Conservation (phyloP, 805 yeast species). For the Cyberlindnera meyerae region DNA sequence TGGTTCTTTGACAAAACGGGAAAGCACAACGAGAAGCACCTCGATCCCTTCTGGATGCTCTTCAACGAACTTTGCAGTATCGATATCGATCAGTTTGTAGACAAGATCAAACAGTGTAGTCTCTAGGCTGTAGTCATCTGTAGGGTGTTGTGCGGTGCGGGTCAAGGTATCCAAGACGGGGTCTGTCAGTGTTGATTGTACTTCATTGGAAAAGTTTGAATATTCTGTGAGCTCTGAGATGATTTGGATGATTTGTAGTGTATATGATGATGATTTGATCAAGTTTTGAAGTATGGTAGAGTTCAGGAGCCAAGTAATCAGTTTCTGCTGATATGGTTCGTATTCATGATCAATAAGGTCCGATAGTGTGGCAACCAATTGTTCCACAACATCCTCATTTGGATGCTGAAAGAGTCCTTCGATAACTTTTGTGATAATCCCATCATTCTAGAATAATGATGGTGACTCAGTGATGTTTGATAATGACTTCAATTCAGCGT, state of each 20-base stretch:
- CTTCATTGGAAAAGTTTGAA: neutral
- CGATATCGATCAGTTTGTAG: conserved; percentile 7
- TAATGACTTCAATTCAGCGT: conserved; percentile 15
- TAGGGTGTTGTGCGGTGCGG: neutral
- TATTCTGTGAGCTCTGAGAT: conserved; percentile 9
- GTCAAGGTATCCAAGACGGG: conserved; percentile 1
- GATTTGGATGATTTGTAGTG: conserved; percentile 1
- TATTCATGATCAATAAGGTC: conserved; percentile 18
- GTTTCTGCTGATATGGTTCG: conserved; percentile 7
- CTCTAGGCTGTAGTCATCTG: neutral
- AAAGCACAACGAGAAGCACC: conserved; percentile 8
- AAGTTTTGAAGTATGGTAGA: conserved; percentile 1
- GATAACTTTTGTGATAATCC: conserved; percentile 1
- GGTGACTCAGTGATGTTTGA: conserved; percentile 16
- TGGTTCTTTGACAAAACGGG: conserved; percentile 1
- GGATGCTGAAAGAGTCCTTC: conserved; percentile 11
- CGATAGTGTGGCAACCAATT: conserved; percentile 8
- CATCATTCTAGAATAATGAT: conserved; percentile 6
- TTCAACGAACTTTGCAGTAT: conserved; percentile 5
- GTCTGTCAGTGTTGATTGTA: conserved; percentile 2
- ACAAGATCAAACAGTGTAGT: neutral
- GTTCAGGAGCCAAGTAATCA: conserved; percentile 5
- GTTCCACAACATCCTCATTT: conserved; percentile 17
- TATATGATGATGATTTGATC: neutral
- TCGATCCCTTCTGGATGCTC: conserved; percentile 10